phyloP scores from a whole-genome alignment of 139 green algal species.

The Haematococcus sp. region DNA sequence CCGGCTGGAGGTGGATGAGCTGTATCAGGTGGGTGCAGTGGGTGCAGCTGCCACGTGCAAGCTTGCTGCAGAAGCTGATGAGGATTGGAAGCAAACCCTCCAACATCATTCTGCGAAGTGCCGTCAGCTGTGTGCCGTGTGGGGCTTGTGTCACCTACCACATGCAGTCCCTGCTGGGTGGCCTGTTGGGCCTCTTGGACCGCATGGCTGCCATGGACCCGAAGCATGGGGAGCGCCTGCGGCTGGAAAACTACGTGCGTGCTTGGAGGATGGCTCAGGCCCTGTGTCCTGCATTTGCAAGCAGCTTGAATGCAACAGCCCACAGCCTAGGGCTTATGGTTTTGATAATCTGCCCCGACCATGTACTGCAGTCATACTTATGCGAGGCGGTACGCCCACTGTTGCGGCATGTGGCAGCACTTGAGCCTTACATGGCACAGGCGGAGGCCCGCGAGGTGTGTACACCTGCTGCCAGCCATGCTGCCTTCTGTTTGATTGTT shows the following conservation, averaged over 20 bases:
- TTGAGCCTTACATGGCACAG: conserved; percentile 8
- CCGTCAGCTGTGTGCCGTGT: too few relatives aligned
- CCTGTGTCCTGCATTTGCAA: background rate
- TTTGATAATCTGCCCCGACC: too few relatives aligned
- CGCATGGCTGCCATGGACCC: conserved; percentile 1
- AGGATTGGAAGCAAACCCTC: too few relatives aligned
- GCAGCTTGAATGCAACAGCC: too few relatives aligned
- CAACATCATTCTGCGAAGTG: too few relatives aligned
- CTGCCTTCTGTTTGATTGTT: too few relatives aligned
- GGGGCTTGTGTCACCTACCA: too few relatives aligned
- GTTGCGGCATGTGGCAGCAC: background rate
- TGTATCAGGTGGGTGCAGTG: background rate
- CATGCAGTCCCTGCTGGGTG: background rate
- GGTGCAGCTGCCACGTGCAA: too few relatives aligned
- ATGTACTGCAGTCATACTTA: background rate
- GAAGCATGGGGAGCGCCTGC: conserved; percentile 16
- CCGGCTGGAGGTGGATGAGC: background rate
- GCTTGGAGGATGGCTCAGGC: background rate
- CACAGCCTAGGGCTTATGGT: too few relatives aligned
- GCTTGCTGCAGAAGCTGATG: too few relatives aligned
- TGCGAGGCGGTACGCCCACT: conserved; percentile 4
- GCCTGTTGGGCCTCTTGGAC: conserved; percentile 2
- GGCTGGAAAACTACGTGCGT: conserved; percentile 10
- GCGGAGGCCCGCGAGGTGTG: conserved; percentile 9
- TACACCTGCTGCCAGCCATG: background rate